Base-by-base conservation (phyloP, 495 filamentous ascomycete species). In the Aspergillus hancockii region DNA sequence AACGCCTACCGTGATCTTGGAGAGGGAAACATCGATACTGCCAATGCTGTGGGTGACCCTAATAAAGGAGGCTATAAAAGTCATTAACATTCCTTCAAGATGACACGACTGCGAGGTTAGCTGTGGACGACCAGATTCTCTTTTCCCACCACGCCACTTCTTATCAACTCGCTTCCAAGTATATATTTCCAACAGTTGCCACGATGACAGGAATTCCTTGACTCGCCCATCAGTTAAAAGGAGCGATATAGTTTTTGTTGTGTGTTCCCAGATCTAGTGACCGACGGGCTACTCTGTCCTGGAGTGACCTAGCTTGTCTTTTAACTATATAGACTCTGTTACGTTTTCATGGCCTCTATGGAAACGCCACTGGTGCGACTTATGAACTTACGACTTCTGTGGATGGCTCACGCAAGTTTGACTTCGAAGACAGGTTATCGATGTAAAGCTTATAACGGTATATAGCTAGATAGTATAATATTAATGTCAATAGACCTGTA, bases 1-100 rank as follows among this genome's bases (percentile, higher is more conserved):
- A 63, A 67, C 34, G 75, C 70, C 3, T 80, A 75, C 60, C 74
- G 72, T 51, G 70, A 71, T 18, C 67, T 77, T 47, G 74, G 71
- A 22, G 58, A 59, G 25, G 50, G 49, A 40, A 41, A 46, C 7
- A 30, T 43, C 18, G 58, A 58, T 19, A 19, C 16, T 58, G 10
- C 43, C 51, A 60, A 51, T 40, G 32, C 41, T 28, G 52, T 12
- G 23, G 31, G 31, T 16, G 60, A 62, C 36, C 57, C 65, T 52
- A 61, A 25, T 50, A 62, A 61, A 32, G 64, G 61, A n/a, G 50
- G 21, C 25, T 22, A 61, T 23, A 67, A 67, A 31, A 60, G 49
- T 49, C 64, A 63, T 32, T 67, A 47, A 67, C 8, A 13, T 23
- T 47, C 38, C 16, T n/a, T 41, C 16, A 41, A 16, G 4, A 41